phyloP scores from a whole-genome alignment of 169 alveolate species.

The Theileria luwenshuni region DNA sequence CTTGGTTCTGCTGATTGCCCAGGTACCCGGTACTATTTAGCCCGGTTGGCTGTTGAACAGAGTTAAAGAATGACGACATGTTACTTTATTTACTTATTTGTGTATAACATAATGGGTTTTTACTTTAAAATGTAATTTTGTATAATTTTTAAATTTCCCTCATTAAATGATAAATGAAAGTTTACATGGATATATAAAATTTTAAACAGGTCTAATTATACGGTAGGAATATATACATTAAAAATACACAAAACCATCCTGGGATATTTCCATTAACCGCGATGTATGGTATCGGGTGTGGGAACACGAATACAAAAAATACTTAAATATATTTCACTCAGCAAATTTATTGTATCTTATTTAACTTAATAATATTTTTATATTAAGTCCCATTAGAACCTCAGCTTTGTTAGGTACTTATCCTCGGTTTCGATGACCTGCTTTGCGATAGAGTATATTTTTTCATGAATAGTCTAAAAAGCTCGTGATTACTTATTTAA shows the following conservation, averaged over 20 bases:
- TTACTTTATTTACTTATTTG: too few species aligned
- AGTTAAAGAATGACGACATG: constrained; percentile 13
- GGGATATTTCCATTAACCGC: too few species aligned
- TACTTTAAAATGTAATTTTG: neutral
- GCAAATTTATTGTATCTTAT: neutral
- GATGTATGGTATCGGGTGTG: constrained; percentile 13
- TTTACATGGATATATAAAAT: too few species aligned
- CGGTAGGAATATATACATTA: too few species aligned
- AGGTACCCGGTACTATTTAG: neutral
- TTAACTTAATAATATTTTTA: neutral
- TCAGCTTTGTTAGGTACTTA: neutral
- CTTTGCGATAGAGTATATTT: constrained; percentile 17
- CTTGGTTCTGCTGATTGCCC: neutral
- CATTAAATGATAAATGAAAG: too few species aligned
- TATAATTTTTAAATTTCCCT: neutral
- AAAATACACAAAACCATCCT: too few species aligned
- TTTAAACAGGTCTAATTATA: too few species aligned
- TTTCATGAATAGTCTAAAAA: constrained; percentile 21
- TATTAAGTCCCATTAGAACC: neutral
- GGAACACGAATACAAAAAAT: neutral
- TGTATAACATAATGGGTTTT: too few species aligned
- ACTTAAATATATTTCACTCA: neutral
- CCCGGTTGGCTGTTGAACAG: neutral
- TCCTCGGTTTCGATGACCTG: constrained; percentile 1
- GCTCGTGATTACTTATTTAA: constrained; percentile 9